phyloP scores from a whole-genome alignment of 768 basidiomycete genomes.

The Agrocybe pediades region DNA sequence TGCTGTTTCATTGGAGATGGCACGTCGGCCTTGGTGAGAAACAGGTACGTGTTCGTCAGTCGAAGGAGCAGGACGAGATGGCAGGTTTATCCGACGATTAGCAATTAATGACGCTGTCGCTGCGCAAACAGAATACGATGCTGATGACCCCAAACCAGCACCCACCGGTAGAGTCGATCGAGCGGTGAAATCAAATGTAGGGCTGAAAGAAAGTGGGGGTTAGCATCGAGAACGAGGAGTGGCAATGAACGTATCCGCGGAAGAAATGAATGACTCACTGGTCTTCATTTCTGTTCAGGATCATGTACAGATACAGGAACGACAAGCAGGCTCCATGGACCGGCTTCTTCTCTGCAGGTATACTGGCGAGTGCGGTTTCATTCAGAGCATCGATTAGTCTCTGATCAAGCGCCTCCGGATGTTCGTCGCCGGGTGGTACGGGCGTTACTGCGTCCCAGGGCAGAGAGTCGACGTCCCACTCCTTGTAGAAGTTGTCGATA shows the following conservation, averaged over 20 bases:
- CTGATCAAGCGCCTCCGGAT: slow-evolving; percentile 71
- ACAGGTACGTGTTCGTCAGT: slow-evolving; percentile 55
- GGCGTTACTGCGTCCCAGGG: slow-evolving; percentile 79
- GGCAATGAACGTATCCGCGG: slow-evolving; percentile 15
- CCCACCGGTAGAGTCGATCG: slow-evolving; percentile 92
- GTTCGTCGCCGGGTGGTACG: slow-evolving; percentile 49
- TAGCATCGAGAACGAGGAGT: not conserved
- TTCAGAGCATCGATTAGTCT: slow-evolving; percentile 74
- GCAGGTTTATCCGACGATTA: slow-evolving; percentile 64
- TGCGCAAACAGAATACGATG: slow-evolving; percentile 89
- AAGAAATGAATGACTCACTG: slow-evolving; percentile 48
- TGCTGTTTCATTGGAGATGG: slow-evolving; percentile 62
- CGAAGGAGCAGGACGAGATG: slow-evolving; percentile 50
- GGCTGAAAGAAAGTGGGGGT: slow-evolving; percentile 42
- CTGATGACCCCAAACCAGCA: slow-evolving; percentile 96
- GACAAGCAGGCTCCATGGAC: slow-evolving; percentile 54
- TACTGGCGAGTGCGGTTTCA: slow-evolving; percentile 36
- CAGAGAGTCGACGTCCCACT: slow-evolving; percentile 77
- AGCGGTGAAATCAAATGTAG: slow-evolving; percentile 75
- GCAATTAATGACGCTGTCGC: slow-evolving; percentile 80
- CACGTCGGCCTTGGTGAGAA: slow-evolving; percentile 65
- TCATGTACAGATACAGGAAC: slow-evolving; percentile 95
- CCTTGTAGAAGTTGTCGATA: slow-evolving; percentile 71
- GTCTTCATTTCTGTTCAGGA: slow-evolving; percentile 53
- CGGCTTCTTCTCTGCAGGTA: slow-evolving; percentile 37